Evolutionary conservation across 345 rosid genomes (phyloP).

Genomic region (Lumnitzera littorea): DNA sequence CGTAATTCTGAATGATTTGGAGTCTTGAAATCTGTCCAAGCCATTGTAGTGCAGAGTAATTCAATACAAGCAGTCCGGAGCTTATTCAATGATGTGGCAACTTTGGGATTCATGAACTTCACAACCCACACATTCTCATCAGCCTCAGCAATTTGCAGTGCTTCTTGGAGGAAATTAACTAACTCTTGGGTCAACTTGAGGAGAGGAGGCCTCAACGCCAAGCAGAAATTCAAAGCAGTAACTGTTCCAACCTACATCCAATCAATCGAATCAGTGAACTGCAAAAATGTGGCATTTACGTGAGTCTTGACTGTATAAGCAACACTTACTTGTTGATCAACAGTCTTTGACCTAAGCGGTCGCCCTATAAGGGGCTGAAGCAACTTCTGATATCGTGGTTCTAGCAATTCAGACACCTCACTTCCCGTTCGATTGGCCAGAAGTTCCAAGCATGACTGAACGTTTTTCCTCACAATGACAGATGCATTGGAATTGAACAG

Average conservation of each 20-base stretch:
- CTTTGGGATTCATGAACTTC: constrained; percentile 85
- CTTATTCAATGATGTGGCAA: constrained; percentile 70
- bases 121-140: constrained; percentile 89
- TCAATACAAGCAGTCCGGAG: constrained; percentile 97
- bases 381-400: constrained; percentile 72
- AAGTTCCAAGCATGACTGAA: constrained; percentile 90
- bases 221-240: constrained; percentile 90
- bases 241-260: constrained; percentile 81
- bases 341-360: constrained; percentile 84
- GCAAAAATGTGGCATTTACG: too few relatives aligned
- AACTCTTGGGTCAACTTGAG: constrained; percentile 90
- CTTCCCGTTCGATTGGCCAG: constrained; percentile 98
- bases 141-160: constrained; percentile 95
- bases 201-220: constrained; percentile 97
- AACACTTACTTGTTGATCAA: constrained; percentile 87
- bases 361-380: constrained; percentile 90
- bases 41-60: constrained; percentile 95
- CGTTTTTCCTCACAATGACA: constrained; percentile 82
- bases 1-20: constrained; percentile 79
- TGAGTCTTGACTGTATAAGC: neutral
- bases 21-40: constrained; percentile 93
- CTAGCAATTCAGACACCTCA: constrained; percentile 96
- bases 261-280: too few relatives aligned
- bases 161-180: constrained; percentile 97
- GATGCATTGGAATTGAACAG: constrained; percentile 87